Conservation (phyloP, 352 stramenopile species). For the Pythium periplocum region DNA sequence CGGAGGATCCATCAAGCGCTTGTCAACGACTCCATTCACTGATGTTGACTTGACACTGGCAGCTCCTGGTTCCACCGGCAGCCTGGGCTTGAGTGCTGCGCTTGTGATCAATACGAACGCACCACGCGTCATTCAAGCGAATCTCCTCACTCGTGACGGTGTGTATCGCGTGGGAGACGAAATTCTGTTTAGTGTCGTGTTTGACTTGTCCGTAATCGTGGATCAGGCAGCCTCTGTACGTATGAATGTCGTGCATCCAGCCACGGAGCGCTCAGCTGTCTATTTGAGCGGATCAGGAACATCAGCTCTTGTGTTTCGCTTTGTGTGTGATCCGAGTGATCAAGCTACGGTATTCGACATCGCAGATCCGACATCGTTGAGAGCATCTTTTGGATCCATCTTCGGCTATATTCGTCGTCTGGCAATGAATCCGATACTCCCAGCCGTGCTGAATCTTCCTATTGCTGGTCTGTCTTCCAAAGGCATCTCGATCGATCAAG, state of each 20-base stretch:
- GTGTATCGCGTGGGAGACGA: constrained; percentile 49
- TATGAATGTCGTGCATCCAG: constrained; percentile 20
- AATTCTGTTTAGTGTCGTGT: constrained; percentile 42
- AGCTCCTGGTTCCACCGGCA: constrained; percentile 28
- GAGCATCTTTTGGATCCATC: constrained; percentile 30
- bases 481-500: constrained; percentile 50
- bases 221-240: constrained; percentile 26
- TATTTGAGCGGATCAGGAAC: constrained; percentile 44
- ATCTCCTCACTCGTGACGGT: constrained; percentile 44
- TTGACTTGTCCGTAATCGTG: constrained; percentile 47
- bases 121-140: constrained; percentile 36
- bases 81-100: constrained; percentile 23
- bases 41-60: constrained; percentile 43
- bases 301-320: constrained; percentile 42
- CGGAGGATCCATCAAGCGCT: constrained; percentile 46
- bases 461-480: constrained; percentile 35
- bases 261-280: constrained; percentile 30
- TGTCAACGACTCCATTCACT: constrained; percentile 45
- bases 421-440: constrained; percentile 26
- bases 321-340: constrained; percentile 31
- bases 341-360: constrained; percentile 40
- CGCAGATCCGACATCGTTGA: constrained; percentile 23
- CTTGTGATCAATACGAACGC: constrained; percentile 51
- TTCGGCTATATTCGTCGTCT: constrained; percentile 47
- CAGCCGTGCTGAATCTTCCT: constrained; percentile 39